These are phyloP conservation scores for Diutina scorzettiae DNA, from an alignment of 1,139 yeast species.

Conservation along the genomic window DNA sequence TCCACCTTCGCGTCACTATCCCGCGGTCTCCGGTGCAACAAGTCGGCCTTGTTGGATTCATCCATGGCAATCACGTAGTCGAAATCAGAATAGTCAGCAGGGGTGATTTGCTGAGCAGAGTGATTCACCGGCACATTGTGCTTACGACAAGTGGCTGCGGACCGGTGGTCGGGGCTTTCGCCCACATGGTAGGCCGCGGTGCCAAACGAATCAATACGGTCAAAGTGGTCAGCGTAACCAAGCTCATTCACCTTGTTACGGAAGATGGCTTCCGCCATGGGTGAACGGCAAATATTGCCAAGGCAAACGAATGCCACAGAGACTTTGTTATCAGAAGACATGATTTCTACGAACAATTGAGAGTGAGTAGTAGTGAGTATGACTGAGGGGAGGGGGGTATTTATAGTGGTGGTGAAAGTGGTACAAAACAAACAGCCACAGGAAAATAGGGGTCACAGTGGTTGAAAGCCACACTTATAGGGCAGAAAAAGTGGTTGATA, in stretches of 20 bases:
- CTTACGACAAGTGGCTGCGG: conserved; percentile 52
- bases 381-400: too few relatives aligned
- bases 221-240: conserved; percentile 30
- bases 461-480: too few relatives aligned
- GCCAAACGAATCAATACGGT: conserved; percentile 73
- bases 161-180: conserved; percentile 67
- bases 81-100: conserved; percentile 50
- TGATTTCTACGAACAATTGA: too few relatives aligned
- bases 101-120: conserved; percentile 55
- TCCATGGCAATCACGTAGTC: conserved; percentile 89
- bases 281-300: conserved; percentile 93
- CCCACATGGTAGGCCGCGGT: conserved; percentile 82
- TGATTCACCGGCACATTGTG: conserved; percentile 72
- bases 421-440: too few relatives aligned
- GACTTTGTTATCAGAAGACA: conserved; percentile 24
- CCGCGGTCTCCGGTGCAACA: conserved; percentile 49
- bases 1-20: conserved; percentile 36
- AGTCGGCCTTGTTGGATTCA: conserved; percentile 46
- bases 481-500: too few relatives aligned
- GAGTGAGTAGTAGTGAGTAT: too few relatives aligned
- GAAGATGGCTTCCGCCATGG: conserved; percentile 96
- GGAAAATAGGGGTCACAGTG: too few relatives aligned
- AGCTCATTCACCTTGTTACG: conserved; percentile 44
- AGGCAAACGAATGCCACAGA: conserved; percentile 84
- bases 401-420: too few relatives aligned